These are phyloP conservation scores for Aphanoascus verrucosus DNA, from an alignment of 2,329 filamentous ascomycete genomes.

Conservation along the genomic window DNA sequence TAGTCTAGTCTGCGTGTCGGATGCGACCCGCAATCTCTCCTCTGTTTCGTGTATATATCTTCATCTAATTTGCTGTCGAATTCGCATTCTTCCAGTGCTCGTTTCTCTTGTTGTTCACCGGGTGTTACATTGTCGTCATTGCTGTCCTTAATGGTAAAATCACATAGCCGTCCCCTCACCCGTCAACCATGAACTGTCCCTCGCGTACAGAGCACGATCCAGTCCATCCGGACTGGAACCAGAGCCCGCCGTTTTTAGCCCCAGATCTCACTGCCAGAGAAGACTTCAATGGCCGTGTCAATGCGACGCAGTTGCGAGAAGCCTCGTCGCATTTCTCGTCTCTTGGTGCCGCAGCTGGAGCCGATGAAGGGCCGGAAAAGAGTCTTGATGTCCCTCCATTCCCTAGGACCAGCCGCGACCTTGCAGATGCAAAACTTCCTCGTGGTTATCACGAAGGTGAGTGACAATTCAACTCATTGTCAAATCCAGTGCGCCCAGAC, in stretches of 20 bases:
- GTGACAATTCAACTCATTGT: background rate
- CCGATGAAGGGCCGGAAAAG: slow-evolving; percentile 7
- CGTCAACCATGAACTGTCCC: slow-evolving; percentile 42
- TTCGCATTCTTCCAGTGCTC: background rate
- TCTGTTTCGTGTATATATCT: too few relatives aligned
- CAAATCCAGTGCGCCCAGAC: too few relatives aligned
- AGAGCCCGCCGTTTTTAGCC: slow-evolving; percentile 43
- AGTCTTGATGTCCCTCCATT: slow-evolving; percentile 9
- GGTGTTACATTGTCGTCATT: background rate
- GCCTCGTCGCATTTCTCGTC: slow-evolving; percentile 9
- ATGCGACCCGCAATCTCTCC: too few relatives aligned
- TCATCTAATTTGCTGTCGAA: too few relatives aligned
- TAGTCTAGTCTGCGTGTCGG: too few relatives aligned
- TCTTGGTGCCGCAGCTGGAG: slow-evolving; percentile 4
- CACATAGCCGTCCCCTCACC: too few relatives aligned
- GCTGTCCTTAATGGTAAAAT: background rate
- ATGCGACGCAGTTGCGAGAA: slow-evolving; percentile 36
- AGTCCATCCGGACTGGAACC: slow-evolving; percentile 44
- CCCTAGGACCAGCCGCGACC: background rate
- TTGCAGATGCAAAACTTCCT: slow-evolving; percentile 15
- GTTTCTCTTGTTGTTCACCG: background rate
- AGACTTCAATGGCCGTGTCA: slow-evolving; percentile 47
- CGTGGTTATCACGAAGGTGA: slow-evolving; percentile 15
- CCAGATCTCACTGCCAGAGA: slow-evolving; percentile 44
- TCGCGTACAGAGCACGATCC: slow-evolving; percentile 42